Conservation (phyloP, 1,284 basidiomycete genomes). For the Golubevia pallescens region DNA sequence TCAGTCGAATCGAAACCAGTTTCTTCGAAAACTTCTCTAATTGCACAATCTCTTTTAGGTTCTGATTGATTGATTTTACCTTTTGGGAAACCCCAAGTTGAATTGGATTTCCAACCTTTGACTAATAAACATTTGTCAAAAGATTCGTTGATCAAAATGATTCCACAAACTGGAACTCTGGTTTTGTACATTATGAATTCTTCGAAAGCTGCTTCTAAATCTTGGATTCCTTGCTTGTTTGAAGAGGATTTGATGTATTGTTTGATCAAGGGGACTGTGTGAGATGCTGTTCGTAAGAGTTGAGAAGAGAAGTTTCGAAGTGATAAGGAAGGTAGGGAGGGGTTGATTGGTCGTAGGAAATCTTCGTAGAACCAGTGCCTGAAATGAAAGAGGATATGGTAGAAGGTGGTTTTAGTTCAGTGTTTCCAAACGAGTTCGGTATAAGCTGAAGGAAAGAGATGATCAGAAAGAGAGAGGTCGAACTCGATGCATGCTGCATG, state of each 20-base stretch:
- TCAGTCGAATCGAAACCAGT: conserved; percentile 56
- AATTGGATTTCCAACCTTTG: conserved; percentile 94
- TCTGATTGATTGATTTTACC: conserved; percentile 96
- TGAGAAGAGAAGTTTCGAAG: conserved; percentile 93
- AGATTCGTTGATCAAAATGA: conserved; percentile 86
- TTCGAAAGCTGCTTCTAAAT: conserved; percentile 55
- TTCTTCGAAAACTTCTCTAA: conserved; percentile 77
- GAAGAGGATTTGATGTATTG: conserved; percentile 45
- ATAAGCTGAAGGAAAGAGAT: not conserved
- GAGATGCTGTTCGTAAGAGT: conserved; percentile 69
- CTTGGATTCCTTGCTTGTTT: conserved; percentile 28
- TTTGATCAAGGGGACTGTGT: conserved; percentile 56
- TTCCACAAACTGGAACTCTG: conserved; percentile 96
- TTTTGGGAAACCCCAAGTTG: conserved; percentile 97
- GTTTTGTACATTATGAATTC: conserved; percentile 79
- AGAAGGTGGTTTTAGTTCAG: not conserved
- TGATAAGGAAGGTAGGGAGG: conserved; percentile 76
- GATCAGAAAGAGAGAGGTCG: not conserved
- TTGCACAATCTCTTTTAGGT: conserved; percentile 75
- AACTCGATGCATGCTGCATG: too few species aligned
- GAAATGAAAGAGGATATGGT: conserved; percentile 13
- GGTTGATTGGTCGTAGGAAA: conserved; percentile 83
- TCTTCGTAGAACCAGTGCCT: conserved; percentile 99
- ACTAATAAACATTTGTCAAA: conserved; percentile 79
- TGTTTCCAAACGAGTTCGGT: not conserved